These are phyloP conservation scores for bread wheat (Triticum aestivum) DNA, from an alignment of 176 grass and related monocot genomes.

Conservation along the genomic window IWGSC_CS_RefSeq_v2.1 NC_057797.1:93039638-93040137, in stretches of 20 bases:
- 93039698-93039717: no score
- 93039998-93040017: background rate
- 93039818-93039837: constrained; percentile 77
- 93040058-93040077: constrained; percentile 33
- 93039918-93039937: constrained; percentile 86
- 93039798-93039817: constrained; percentile 36
- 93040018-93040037: background rate
- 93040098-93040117: constrained; percentile 6
- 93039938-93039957: constrained; percentile 82
- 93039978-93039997: no score
- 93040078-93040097: constrained; percentile 26
- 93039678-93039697: background rate
- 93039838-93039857: constrained; percentile 84
- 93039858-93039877: constrained; percentile 63
- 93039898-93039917: constrained; percentile 43
- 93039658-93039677: background rate
- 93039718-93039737: no score
- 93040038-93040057: constrained; percentile 51
- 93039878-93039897: constrained; percentile 58
- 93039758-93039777: no score
- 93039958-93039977: constrained; percentile 37
- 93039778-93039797: background rate
- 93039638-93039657: background rate
- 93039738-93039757: no score
- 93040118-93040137: constrained; percentile 44